phyloP scores from a whole-genome alignment of 2,329 filamentous ascomycete genomes.

The Talaromyces sp. region DNA sequence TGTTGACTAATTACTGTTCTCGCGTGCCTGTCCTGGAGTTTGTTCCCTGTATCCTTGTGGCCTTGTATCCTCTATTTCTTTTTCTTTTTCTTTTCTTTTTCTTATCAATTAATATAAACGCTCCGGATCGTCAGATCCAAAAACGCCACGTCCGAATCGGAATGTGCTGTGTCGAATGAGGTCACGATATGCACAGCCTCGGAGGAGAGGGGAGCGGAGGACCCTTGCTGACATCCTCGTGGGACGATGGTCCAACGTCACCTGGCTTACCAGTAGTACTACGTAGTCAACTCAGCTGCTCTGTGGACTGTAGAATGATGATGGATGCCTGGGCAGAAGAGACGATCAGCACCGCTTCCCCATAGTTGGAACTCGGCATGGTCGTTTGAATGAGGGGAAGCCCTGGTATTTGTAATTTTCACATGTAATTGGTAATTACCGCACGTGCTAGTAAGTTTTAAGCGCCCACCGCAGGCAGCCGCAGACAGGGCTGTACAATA shows the following conservation, averaged over 20 bases:
- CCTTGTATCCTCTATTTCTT: neutral
- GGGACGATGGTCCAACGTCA: neutral
- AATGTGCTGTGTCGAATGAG: neutral
- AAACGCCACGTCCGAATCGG: neutral
- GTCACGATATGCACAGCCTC: neutral
- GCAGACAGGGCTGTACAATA: neutral
- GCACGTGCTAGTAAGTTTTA: neutral
- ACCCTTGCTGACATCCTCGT: neutral
- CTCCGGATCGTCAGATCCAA: neutral
- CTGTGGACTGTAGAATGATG: neutral
- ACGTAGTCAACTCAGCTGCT: no score
- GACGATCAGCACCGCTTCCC: neutral
- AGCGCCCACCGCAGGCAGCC: neutral
- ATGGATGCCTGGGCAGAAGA: neutral
- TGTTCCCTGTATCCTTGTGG: neutral
- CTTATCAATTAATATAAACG: no score
- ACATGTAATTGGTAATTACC: neutral
- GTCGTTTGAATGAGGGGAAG: neutral
- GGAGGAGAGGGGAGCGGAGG: neutral
- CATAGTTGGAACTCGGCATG: neutral
- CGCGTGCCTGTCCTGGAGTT: neutral
- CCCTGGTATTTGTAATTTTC: neutral
- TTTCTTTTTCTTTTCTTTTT: neutral
- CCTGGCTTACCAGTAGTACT: no score
- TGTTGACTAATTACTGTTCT: no score